Evolutionary conservation across 805 yeast genomes (phyloP), one percentile per base, ranked within the genome.

Genomic region (Brettanomyces custersianus): DNA sequence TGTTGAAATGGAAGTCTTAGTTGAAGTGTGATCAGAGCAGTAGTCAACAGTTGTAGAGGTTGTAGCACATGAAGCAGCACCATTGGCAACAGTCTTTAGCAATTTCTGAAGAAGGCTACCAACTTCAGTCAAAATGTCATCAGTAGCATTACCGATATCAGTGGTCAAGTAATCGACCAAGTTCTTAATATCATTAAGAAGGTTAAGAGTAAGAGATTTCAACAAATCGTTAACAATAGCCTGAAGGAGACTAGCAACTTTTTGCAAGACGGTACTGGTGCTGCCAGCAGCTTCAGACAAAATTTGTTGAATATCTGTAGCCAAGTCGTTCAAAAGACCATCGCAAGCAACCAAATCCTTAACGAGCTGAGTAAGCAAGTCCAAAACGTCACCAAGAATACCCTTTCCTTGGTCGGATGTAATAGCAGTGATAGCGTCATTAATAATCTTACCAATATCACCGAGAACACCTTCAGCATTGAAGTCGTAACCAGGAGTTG

Each of bases 261-360:
- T 9, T 13, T 15, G 13, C 9, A 30, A 16, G 20, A 30, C 24
- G 16, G 12, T 20, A n/a, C 20, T 24, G 16, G 2, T 17, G 20
- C 23, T 24, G 9, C 16, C 33, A 20, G 24, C 24, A 19, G 33
- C 13, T n/a, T 19, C 23, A 5, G 33, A 10, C 19, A 30, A 16
- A 20, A 20, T 15, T 12, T 20, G 21, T 7, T 9, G 24, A 20
- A 30, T 30, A 20, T 8, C 24, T 8, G 24, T 19, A 10, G 33
- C 24, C 19, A 30, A 16, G 20, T 19, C 24, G 12, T 30, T 20
- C 15, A 19, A 19, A 7, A 30, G 13, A 20, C 33, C 33, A 19
- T 30, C 33, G 20, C 33, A 30, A n/a, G 21, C 33, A 30, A 17
- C 16, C 8, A 30, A 10, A 16, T 30, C 33, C 7, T 19, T n/a